These are phyloP conservation scores for Arabidopsis hybrid DNA, from an alignment of 441 rosid genomes.

Conservation along the genomic window DNA sequence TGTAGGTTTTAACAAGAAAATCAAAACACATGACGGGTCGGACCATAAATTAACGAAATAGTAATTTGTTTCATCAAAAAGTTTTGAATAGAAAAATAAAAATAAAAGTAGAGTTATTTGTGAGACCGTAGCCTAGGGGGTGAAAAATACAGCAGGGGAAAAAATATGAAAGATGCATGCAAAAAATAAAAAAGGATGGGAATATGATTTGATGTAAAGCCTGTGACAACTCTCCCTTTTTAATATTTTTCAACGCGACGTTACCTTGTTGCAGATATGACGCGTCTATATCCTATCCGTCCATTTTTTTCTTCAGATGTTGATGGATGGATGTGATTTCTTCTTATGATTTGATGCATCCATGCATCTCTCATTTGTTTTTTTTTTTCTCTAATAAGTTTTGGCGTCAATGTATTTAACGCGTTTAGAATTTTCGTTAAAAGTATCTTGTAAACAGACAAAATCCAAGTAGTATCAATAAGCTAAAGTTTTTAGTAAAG, in stretches of 20 bases:
- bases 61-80: background rate
- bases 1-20: background rate
- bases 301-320: background rate
- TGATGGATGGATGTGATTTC: conserved; percentile 56
- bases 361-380: conserved; percentile 36
- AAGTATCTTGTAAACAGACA: conserved; percentile 26
- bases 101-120: conserved; percentile 24
- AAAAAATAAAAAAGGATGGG: conserved; percentile 37
- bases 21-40: background rate
- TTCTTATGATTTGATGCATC: conserved; percentile 61
- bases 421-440: conserved; percentile 9
- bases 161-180: conserved; percentile 41
- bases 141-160: conserved; percentile 14
- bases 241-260: conserved; percentile 25
- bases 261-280: conserved; percentile 37
- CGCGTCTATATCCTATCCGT: conserved; percentile 43
- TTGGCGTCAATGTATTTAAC: conserved; percentile 21
- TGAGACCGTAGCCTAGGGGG: conserved; percentile 25
- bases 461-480: conserved; percentile 40
- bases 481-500: background rate
- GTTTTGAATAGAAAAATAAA: too few species aligned
- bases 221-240: conserved; percentile 28
- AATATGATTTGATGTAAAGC: conserved; percentile 65
- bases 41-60: background rate
- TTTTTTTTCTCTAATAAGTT: background rate